Evolutionary conservation across 306 rosid genomes (phyloP), one percentile per base, ranked within the genome.

Genomic region (Vigna radiata): DNA sequence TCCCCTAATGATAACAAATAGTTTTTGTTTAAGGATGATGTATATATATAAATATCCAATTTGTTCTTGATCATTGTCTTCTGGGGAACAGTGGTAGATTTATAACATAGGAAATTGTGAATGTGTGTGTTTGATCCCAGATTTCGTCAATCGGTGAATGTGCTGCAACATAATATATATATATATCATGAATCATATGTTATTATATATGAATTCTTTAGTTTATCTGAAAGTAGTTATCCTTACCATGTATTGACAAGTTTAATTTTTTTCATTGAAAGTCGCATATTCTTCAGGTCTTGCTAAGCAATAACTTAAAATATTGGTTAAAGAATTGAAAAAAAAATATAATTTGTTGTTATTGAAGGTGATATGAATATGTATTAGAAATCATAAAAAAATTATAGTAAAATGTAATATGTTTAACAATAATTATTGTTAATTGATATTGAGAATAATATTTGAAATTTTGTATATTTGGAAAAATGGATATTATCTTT

Each of bases 21-120:
- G 25, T 18, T 14, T 46, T 46, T 58, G 33, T 59, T 48, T 7
- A 21, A 48, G 54, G 62, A 72, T 37, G 58, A 39, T 73, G 50
- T 52, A 29, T 4, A 29, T 27, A 70, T 76, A 11, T 41, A 11
- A 10, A n/a, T 18, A 65, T 46, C 4, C 56, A 53, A 17, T 37
- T 49, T 71, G 59, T 44, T 73, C 74, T 44, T 68, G 72, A 81
- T 75, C 77, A 69, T 68, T 81, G 85, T 81, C 85, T 55, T 58
- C 5, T 77, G 12, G 84, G 84, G 67, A 81, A 58, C 15, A 29
- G 72, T 52, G 72, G 43, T 37, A 68, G 18, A 33, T 47, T 68
- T 55, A 19, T 8, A 36, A 18, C 72, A 70, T 49, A 50, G 76
- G 73, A 50, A 69, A 75, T 70, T 70, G 78, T 55, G 70, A 13